These are phyloP conservation scores for Fragaria vesca DNA, from an alignment of 306 rosid species.

Conservation along the genomic window DNA sequence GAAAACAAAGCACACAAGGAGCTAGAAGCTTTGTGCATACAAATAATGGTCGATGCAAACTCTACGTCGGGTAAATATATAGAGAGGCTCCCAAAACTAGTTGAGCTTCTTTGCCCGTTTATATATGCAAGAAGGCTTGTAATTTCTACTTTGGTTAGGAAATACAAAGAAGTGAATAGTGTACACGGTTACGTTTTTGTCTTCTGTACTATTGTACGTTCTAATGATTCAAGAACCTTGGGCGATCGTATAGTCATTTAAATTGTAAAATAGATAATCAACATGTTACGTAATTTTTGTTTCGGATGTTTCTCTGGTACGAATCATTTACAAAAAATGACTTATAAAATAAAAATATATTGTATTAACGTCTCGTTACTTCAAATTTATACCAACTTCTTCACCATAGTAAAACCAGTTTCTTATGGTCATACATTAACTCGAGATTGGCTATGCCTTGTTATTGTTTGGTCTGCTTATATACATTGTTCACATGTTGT, in stretches of 20 bases:
- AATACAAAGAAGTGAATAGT: neutral
- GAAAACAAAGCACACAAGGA: slow-evolving; percentile 18
- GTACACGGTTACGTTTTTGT: neutral
- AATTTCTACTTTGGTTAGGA: neutral
- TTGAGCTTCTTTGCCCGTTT: neutral
- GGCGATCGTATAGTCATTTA: neutral
- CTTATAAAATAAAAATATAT: no score
- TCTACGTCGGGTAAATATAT: slow-evolving; percentile 15
- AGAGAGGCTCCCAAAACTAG: neutral
- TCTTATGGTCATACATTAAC: no score
- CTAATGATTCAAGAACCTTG: neutral
- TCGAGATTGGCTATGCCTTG: no score
- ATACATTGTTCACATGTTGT: neutral
- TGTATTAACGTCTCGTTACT: no score
- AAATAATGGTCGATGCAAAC: neutral
- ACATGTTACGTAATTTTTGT: neutral
- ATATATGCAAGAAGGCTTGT: neutral
- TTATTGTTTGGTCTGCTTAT: neutral
- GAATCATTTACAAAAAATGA: neutral
- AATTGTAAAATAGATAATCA: neutral
- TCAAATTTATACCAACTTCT: no score
- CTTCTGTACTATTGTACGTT: neutral
- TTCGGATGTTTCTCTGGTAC: neutral
- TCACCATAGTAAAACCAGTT: no score
- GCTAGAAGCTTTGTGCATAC: slow-evolving; percentile 1